A percentile compares a stretch with the other conserved stretches of the same genome.
Conservation (phyloP, 768 basidiomycete genomes). For the Mycena galopus region DNA sequence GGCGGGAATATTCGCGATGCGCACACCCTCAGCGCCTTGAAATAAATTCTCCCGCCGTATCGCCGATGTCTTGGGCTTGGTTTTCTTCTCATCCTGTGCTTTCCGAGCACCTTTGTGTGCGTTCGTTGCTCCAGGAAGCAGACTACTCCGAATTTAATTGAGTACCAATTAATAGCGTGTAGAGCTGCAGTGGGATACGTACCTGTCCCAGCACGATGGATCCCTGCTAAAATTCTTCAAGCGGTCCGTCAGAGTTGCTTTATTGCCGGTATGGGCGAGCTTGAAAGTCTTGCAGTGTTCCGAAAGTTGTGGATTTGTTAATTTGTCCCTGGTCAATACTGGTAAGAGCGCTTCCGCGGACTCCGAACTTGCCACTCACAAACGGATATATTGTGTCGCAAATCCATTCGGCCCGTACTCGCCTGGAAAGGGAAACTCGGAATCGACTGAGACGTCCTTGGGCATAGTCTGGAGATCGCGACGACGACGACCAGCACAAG, state of each 20-base stretch:
- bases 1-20: neutral
- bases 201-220: conserved; percentile 3
- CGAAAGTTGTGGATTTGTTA: neutral
- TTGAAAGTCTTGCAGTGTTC: conserved; percentile 19
- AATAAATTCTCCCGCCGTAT: conserved; percentile 7
- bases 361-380: neutral
- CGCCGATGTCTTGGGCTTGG: neutral
- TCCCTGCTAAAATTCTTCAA: neutral
- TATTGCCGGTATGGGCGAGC: conserved; percentile 2
- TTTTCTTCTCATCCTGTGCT: neutral
- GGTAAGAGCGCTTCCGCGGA: neutral
- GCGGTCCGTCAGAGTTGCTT: conserved; percentile 2
- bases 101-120: conserved; percentile 6
- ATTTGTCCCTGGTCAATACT: neutral
- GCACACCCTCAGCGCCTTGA: neutral
- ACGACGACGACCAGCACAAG: neutral
- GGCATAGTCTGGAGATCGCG: neutral
- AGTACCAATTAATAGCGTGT: neutral
- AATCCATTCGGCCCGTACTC: conserved; percentile 11
- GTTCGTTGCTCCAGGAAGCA: conserved; percentile 3
- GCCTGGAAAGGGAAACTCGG: conserved; percentile 14
- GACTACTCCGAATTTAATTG: neutral
- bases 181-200: too few relatives aligned
- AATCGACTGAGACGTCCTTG: neutral
- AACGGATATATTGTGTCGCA: conserved; percentile 7